phyloP scores from a whole-genome alignment of 306 rosid species.

The Nissolia schottii region DNA sequence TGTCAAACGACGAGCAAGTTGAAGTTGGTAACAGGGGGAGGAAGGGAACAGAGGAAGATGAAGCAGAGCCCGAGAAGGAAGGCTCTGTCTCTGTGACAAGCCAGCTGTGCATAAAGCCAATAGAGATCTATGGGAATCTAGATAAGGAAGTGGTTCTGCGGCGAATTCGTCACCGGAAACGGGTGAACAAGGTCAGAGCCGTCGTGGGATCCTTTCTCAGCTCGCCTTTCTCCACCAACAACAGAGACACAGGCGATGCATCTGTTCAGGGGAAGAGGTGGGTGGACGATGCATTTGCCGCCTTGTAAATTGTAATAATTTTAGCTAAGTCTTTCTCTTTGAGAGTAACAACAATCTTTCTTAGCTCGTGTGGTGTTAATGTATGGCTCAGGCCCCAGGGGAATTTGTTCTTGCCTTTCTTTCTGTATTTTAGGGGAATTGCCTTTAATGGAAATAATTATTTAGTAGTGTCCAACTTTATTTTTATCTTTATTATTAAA shows the following conservation, averaged over 20 bases:
- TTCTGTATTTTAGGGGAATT: no score
- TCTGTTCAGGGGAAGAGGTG: conserved; percentile 15
- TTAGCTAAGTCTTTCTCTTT: neutral
- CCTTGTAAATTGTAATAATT: conserved; percentile 15
- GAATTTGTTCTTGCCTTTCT: neutral
- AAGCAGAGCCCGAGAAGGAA: neutral
- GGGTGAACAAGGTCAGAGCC: conserved; percentile 28
- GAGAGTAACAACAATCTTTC: neutral
- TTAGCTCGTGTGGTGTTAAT: no score
- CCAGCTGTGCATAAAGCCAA: conserved; percentile 23
- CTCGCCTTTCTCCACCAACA: conserved; percentile 9
- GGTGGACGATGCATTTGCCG: conserved; percentile 39
- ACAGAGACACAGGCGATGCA: neutral
- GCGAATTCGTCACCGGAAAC: conserved; percentile 37
- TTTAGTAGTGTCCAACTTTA: no score
- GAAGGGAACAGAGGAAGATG: conserved; percentile 14
- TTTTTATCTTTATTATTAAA: no score
- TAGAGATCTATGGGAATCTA: neutral
- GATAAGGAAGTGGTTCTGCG: conserved; percentile 33
- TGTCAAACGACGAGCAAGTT: conserved; percentile 9
- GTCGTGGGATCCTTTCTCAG: conserved; percentile 13
- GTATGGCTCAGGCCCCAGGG: no score
- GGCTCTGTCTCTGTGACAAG: conserved; percentile 15
- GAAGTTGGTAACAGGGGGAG: neutral
- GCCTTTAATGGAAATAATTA: no score